Base-by-base conservation (phyloP, 495 filamentous ascomycete species). In the Margaritispora aquatica region DNA sequence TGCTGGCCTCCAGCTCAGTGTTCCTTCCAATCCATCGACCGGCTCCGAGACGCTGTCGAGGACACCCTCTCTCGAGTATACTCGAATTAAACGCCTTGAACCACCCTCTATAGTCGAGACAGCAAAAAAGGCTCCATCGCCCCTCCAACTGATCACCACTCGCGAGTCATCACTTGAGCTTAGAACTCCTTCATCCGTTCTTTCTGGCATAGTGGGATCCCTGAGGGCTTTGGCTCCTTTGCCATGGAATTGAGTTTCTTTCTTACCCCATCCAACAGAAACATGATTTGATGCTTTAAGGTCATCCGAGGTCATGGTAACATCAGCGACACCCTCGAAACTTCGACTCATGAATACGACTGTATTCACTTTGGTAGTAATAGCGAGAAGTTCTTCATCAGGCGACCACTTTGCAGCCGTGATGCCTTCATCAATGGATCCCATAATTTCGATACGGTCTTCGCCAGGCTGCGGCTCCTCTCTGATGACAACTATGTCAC, bases 211-310 rank as follows among this genome's bases (percentile, higher is more conserved):
- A 20, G 94, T 98, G 17, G 94, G 94, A 69, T 98, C 94, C 55
- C 88, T 80, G 36, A 97, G 79, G 26, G 89, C 89, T 69, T 91
- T 94, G 34, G 92, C 94, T 66, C 91, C 84, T 68, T 89, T 92
- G 51, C 94, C 94, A 68, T 96, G 88, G 67, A 98, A 98, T 73
- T 98, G 94, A 5, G 94, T 98, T 72, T 98, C 94, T 68, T 87
- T 86, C 76, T 97, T 97, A 60, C 94, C 94, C 94, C 94, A 98
- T 54, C 94, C 94, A 22, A 98, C 94, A 20, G 92, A 96, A 46
- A 98, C 94, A 81, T 98, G 94, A 69, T 89, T 90, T 1, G 94
- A 97, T 1, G 84, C 80, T 66, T 91, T 85, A 55, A 96, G 75
- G 71, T 98, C 94, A 23, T 90, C 87, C 2, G 74, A 65, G 2